Conservation (phyloP, 2,329 filamentous ascomycete genomes). For the Colletotrichum tropicicola region DNA sequence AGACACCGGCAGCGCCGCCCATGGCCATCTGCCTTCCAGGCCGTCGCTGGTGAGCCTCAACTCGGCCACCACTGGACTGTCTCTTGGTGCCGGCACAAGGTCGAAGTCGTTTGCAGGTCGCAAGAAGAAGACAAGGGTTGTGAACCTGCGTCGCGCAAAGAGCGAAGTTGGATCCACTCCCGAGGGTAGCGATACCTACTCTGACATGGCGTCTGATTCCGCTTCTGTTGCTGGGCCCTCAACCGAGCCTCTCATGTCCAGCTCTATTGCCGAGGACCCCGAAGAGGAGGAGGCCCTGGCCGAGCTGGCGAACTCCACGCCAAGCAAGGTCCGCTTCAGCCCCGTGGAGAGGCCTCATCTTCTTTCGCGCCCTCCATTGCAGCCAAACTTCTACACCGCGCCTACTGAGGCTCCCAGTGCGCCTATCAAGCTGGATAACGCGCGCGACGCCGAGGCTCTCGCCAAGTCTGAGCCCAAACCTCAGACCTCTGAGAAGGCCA, state of each 20-base stretch:
- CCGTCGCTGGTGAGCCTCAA: conserved; percentile 71
- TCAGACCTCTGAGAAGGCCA: conserved; percentile 34
- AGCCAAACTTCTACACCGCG: conserved; percentile 43
- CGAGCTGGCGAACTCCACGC: conserved; percentile 29
- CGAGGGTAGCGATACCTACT: conserved; percentile 57
- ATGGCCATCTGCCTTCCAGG: conserved; percentile 72
- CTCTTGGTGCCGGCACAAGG: conserved; percentile 67
- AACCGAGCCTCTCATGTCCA: conserved; percentile 67
- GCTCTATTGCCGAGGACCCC: conserved; percentile 67
- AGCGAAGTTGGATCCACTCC: conserved; percentile 62
- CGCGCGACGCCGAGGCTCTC: conserved; percentile 23
- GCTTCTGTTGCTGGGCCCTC: conserved; percentile 66
- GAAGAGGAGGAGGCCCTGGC: conserved; percentile 52
- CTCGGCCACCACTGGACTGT: conserved; percentile 69
- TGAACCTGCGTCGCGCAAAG: conserved; percentile 77
- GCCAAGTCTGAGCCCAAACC: conserved; percentile 28
- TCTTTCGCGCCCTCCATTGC: conserved; percentile 41
- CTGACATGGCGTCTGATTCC: conserved; percentile 57
- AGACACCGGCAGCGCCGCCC: conserved; percentile 71
- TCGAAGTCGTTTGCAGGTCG: conserved; percentile 70
- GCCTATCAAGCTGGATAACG: conserved; percentile 24
- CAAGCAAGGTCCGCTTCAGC: conserved; percentile 54
- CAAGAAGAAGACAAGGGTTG: conserved; percentile 85
- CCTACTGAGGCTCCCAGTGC: conserved; percentile 23
- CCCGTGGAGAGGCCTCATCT: conserved; percentile 38